Evolutionary conservation across 345 rosid genomes (phyloP), one percentile per base, ranked within the genome.

Genomic region (Sisymbrium altissimum): DNA sequence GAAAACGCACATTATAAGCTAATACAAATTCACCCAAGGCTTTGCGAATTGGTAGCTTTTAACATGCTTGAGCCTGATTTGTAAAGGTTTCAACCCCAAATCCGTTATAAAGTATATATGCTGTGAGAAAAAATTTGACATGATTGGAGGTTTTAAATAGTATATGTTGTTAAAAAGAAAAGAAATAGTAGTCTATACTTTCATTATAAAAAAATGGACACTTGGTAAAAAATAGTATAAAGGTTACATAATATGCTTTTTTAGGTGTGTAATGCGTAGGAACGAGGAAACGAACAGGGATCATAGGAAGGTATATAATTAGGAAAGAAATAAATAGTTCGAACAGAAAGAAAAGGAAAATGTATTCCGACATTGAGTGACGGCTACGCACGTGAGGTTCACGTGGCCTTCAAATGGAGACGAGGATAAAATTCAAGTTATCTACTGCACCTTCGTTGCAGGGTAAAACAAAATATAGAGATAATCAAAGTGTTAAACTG

Each of bases 351-450:
- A 1, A 55, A n/a, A 76, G 3, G 2, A 44, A 23, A 29, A 9
- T 53, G 36, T 27, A 64, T 56, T 48, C 66, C 76, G 76, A 70
- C 76, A 77, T 10, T 29, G 66, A 70, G 62, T 64, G 76, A 70
- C 76, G 80, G 71, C 76, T 57, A 64, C 45, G 23, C 80, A 70
- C 71, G 76, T 63, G 76, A 64, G 15, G 25, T 43, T 64, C 72
- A 70, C 67, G 76, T 63, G 75, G 66, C 6, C 60, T 29, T 36
- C 66, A 0, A 64, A 54, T 18, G 23, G 2, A 4, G 52, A 35
- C 62, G 45, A 57, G n/a, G 18, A 35, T 68, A 40, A 41, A 40
- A 61, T 74, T 59, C 68, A 67, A 14, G 68, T 48, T 58, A 60
- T 59, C 21, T 48, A 38, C 56, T 54, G 35, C 12, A 43, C 56